phyloP scores from a whole-genome alignment of 2,329 filamentous ascomycete species.

The Cladosporium sp. region DNA sequence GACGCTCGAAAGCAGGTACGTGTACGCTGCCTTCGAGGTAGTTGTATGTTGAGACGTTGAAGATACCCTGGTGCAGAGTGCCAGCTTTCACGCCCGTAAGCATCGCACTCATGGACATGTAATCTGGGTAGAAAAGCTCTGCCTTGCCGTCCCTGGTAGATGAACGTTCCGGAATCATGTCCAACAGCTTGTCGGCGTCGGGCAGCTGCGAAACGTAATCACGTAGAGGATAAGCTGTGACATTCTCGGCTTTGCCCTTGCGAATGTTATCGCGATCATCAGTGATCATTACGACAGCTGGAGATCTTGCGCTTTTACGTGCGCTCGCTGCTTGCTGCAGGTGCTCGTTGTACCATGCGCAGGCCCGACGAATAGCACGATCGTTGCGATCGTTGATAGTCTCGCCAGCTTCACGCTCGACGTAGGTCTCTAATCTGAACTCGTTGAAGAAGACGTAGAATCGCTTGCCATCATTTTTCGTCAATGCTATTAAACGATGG shows the following conservation, averaged over 20 bases:
- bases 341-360: constrained; percentile 87
- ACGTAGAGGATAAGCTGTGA: constrained; percentile 61
- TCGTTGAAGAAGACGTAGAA: constrained; percentile 99
- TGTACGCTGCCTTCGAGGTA: constrained; percentile 92
- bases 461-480: constrained; percentile 92
- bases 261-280: constrained; percentile 84
- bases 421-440: constrained; percentile 87
- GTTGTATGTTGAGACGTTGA: constrained; percentile 96
- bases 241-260: constrained; percentile 71
- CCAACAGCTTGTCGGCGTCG: constrained; percentile 77
- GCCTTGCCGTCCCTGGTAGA: constrained; percentile 61
- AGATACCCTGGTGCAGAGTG: constrained; percentile 86
- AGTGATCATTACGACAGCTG: constrained; percentile 85
- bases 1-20: constrained; percentile 83
- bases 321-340: constrained; percentile 60
- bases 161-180: constrained; percentile 81
- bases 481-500: constrained; percentile 84
- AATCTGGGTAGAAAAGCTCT: constrained; percentile 80
- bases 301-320: constrained; percentile 52
- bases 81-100: constrained; percentile 89
- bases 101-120: constrained; percentile 84
- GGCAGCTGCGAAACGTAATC: constrained; percentile 83
- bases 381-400: constrained; percentile 97
- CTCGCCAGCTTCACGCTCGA: constrained; percentile 70
- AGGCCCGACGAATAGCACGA: constrained; percentile 78